phyloP scores from a whole-genome alignment of 148 eudicot genomes.

The Silene uniflora region DNA sequence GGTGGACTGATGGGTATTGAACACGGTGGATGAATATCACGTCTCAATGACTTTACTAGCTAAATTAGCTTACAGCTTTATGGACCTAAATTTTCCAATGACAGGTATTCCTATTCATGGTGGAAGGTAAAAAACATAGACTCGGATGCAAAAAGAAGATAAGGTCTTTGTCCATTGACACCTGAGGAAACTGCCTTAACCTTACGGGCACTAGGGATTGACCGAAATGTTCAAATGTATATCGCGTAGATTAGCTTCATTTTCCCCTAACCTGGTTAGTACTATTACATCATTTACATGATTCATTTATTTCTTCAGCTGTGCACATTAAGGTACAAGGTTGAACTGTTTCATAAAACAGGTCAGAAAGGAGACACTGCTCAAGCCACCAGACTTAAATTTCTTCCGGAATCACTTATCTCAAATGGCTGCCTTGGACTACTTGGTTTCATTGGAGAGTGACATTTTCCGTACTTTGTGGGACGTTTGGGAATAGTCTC shows the following conservation, averaged over 20 bases:
- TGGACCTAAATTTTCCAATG: too few species aligned
- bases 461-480: too few species aligned
- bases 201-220: conserved; percentile 58
- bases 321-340: neutral
- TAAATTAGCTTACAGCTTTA: too few species aligned
- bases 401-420: conserved; percentile 68
- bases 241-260: conserved; percentile 51
- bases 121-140: too few species aligned
- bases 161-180: conserved; percentile 72
- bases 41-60: too few species aligned
- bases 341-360: conserved; percentile 25
- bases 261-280: conserved; percentile 68
- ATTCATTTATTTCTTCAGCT: neutral
- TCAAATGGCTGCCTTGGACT: conserved; percentile 78
- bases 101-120: too few species aligned
- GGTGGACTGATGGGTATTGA: too few species aligned
- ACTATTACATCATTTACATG: neutral
- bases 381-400: conserved; percentile 53
- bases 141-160: conserved; percentile 58
- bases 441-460: conserved; percentile 65
- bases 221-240: conserved; percentile 53
- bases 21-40: too few species aligned
- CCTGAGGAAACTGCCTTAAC: too few species aligned
- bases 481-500: too few species aligned
- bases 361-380: conserved; percentile 69